Evolutionary conservation across 2,329 filamentous ascomycete species (phyloP), one percentile per base, ranked within the genome.

Genomic region (Claviceps maximensis): DNA sequence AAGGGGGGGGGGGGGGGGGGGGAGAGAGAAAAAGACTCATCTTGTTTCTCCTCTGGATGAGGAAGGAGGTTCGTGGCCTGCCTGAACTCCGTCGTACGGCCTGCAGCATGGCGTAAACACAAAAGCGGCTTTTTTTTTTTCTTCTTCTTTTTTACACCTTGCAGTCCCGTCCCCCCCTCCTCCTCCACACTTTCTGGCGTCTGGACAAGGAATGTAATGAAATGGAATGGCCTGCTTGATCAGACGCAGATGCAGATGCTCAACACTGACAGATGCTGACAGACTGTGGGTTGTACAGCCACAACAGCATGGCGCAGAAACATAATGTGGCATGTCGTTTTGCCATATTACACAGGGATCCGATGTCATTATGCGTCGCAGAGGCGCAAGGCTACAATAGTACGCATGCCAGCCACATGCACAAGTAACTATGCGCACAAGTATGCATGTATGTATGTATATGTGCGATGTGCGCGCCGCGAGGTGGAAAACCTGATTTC

Each of bases 401-500:
- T 15, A 27, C 6, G n/a, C 44, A 50, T 50, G 49, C 49, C 40
- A 44, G 49, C 25, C 49, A 44, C 49, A 10, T 21, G n/a, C n/a
- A n/a, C n/a, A n/a, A n/a, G n/a, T n/a, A n/a, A 50, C 7, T 33
- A 33, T 33, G 31, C 12, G 9, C 31, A 6, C 27, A 29, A 29
- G 9, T 33, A 33, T 33, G 31, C 12, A 33, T 10, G 23, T 42
- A 12, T 15, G 7, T 15, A n/a, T 27, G 10, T n/a, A 12, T 13
- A n/a, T 46, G 23, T n/a, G 23, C 23, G 23, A 17, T 5, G 41
- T 23, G 41, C n/a, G n/a, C n/a, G n/a, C n/a, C n/a, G n/a, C n/a
- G n/a, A n/a, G n/a, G n/a, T n/a, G n/a, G 44, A 50, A 50, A 50
- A 31, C 25, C 40, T 42, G 49, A 25, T 50, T 44, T 49, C 25